Evolutionary conservation across 1,139 yeast species (phyloP).

Genomic region (Suhomyces ambrosiae): DNA sequence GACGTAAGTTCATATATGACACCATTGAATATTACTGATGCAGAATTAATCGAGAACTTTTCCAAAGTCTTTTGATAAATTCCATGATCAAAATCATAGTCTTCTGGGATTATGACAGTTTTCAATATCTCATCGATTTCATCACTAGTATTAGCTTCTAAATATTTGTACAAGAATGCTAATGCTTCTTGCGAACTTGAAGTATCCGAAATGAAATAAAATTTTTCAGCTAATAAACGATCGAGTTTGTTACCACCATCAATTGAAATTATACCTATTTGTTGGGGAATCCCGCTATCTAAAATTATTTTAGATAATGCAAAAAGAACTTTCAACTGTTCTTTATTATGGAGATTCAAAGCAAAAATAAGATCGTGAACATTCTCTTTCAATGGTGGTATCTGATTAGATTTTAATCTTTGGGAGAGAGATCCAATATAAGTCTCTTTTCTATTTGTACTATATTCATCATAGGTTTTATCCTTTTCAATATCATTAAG

Average conservation of each 20-base stretch:
- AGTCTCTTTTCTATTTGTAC: slow-evolving; percentile 45
- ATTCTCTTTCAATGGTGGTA: slow-evolving; percentile 74
- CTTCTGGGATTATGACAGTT: slow-evolving; percentile 20
- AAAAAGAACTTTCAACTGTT: slow-evolving; percentile 49
- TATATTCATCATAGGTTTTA: slow-evolving; percentile 49
- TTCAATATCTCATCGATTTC: slow-evolving; percentile 31
- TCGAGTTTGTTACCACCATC: slow-evolving; percentile 34
- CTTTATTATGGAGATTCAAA: slow-evolving; percentile 58
- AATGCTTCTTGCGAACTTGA: slow-evolving; percentile 39
- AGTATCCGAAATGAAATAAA: slow-evolving; percentile 37
- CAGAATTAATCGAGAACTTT: slow-evolving; percentile 44
- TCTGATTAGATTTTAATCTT: slow-evolving; percentile 49
- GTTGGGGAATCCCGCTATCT: slow-evolving; percentile 68
- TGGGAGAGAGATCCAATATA: slow-evolving; percentile 28
- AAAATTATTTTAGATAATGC: slow-evolving; percentile 54
- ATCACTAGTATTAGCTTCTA: slow-evolving; percentile 29
- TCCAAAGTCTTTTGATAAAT: slow-evolving; percentile 19
- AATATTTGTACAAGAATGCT: slow-evolving; percentile 44
- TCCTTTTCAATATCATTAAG: slow-evolving; percentile 79
- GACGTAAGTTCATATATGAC: slow-evolving; percentile 48
- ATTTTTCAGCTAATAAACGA: slow-evolving; percentile 30
- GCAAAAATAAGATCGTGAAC: slow-evolving; percentile 75
- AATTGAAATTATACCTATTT: slow-evolving; percentile 78
- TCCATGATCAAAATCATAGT: slow-evolving; percentile 14
- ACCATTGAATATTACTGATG: slow-evolving; percentile 74